These are phyloP conservation scores for Leccinum fallax DNA, from an alignment of 1,284 basidiomycete genomes.

Conservation along the genomic window DNA sequence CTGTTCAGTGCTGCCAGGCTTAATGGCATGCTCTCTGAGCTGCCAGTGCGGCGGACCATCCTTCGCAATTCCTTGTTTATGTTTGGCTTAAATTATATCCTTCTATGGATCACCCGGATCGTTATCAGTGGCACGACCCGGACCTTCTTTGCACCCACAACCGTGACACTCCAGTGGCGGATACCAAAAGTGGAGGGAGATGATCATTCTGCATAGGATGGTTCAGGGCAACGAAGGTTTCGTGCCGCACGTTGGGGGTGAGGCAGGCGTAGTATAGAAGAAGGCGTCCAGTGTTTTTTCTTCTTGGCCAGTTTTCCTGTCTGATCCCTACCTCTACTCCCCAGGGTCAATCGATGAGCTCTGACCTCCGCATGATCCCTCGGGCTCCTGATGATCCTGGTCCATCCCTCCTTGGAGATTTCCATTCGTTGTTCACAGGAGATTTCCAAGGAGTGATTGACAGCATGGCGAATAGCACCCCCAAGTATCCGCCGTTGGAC, in stretches of 20 bases:
- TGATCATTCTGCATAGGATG: constrained; percentile 19
- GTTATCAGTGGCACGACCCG: neutral
- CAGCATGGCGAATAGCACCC: constrained; percentile 8
- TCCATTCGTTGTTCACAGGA: neutral
- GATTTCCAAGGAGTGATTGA: neutral
- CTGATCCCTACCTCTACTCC: neutral
- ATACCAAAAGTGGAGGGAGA: constrained; percentile 11
- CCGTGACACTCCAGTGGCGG: neutral
- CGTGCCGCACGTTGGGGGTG: constrained; percentile 16
- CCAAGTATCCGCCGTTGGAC: constrained; percentile 23
- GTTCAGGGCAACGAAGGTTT: neutral
- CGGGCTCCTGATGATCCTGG: constrained; percentile 10
- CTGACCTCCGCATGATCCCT: constrained; percentile 22
- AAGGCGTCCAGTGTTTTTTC: neutral
- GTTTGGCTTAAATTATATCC: neutral
- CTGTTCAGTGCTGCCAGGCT: neutral
- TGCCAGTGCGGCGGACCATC: too few relatives aligned
- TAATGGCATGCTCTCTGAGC: neutral
- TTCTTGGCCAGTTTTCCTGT: neutral
- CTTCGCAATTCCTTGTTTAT: neutral
- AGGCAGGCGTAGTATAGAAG: constrained; percentile 14
- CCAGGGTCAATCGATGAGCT: neutral
- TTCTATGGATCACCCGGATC: neutral
- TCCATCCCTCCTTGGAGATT: constrained; percentile 7
- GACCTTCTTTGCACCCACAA: constrained; percentile 11